Base-by-base conservation (phyloP, 164 flowering plant species). In the Annona squamosa region DNA sequence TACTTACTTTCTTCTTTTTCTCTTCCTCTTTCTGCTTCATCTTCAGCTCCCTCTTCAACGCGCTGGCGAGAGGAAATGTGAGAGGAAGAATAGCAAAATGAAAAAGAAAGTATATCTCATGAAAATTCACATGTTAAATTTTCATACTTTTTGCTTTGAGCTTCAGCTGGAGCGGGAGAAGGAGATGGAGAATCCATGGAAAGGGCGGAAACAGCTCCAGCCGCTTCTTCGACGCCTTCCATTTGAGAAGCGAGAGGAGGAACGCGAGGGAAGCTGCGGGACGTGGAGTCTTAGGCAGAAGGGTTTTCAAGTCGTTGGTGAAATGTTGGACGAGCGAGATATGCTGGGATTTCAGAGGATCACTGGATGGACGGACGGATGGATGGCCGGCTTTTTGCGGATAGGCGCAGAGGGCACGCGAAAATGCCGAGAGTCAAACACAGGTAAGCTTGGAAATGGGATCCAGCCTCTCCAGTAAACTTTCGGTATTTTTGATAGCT, bases 11-110 rank as follows among this genome's bases (percentile, higher is more conserved):
- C 64, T 81, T 84, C 42, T 80, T 82, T 77, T 87, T 90, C 65
- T 91, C 93, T 73, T 88, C 92, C 65, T 91, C 93, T 71, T 78
- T 86, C 83, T 88, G 85, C 79, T 85, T 86, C 48, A 73, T 72
- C 82, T 87, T 91, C 65, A 78, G 67, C 48, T 83, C 87, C 77
- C 72, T 86, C 81, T 91, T 89, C 18, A 63, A 82, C 2, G 91
- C 90, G 81, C 91, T 89, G 78, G 1, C 5, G 17, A n/a, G 56
- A 46, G 73, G 5, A 0, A 41, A 73, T 48, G 16, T 4, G 42
- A 63, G 26, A 26, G 46, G 74, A 46, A 63, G 67, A 66, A 2
- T 26, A 26, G 37, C 37, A 77, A 2, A 57, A 48, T 19, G 2
- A 59, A 46, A 18, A 46, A 2, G 16, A 65, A 64, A 37, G 26